phyloP scores from a whole-genome alignment of 768 basidiomycete species.

The Scleroderma citrinum region DNA sequence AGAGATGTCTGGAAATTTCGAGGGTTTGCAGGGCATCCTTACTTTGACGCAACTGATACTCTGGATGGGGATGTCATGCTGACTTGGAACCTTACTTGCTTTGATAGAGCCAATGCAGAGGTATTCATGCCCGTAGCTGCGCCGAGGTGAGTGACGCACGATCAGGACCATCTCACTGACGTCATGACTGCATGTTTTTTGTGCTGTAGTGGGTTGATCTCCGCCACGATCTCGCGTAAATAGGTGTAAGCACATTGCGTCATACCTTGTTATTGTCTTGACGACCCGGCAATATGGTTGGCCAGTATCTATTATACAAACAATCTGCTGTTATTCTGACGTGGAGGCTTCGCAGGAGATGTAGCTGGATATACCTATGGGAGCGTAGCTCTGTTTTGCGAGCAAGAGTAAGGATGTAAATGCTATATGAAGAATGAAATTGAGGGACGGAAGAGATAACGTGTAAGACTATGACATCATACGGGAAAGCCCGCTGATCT shows the following conservation, averaged over 20 bases:
- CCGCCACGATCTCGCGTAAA: constrained; percentile 50
- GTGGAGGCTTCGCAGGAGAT: too few relatives aligned
- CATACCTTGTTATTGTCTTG: constrained; percentile 28
- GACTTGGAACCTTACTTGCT: background rate
- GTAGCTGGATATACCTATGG: too few relatives aligned
- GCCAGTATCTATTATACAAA: too few relatives aligned
- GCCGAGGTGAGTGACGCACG: constrained; percentile 59
- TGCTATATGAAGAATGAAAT: too few relatives aligned
- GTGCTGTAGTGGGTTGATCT: constrained; percentile 51
- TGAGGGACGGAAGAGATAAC: constrained; percentile 4
- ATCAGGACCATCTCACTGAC: constrained; percentile 14
- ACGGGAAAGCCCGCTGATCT: constrained; percentile 25
- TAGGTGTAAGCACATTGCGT: constrained; percentile 27
- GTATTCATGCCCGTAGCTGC: constrained; percentile 83
- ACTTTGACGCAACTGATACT: too few relatives aligned
- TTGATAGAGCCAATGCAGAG: constrained; percentile 62
- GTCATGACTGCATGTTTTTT: constrained; percentile 19
- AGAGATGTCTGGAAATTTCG: too few relatives aligned
- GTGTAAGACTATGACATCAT: constrained; percentile 25
- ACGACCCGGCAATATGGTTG: constrained; percentile 16
- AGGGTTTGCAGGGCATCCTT: too few relatives aligned
- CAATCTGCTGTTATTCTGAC: too few relatives aligned
- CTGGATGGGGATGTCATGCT: background rate
- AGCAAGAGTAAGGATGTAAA: too few relatives aligned
- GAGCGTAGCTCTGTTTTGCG: too few relatives aligned